These are phyloP conservation scores for Colletotrichum zoysiae DNA, from an alignment of 2,329 filamentous ascomycete species.

Conservation along the genomic window DNA sequence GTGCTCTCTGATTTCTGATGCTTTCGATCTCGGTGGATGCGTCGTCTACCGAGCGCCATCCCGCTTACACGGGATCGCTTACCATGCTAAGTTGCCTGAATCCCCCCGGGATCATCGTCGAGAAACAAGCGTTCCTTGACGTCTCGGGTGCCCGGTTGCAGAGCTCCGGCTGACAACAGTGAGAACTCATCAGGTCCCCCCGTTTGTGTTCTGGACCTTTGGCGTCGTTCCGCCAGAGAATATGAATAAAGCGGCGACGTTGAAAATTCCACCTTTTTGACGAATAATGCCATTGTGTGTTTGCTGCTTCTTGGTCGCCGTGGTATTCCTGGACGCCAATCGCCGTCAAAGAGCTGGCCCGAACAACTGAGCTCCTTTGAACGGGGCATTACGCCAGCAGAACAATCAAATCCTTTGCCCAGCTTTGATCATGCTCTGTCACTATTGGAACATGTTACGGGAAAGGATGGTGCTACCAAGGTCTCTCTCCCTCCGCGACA, in stretches of 20 bases:
- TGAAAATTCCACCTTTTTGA: neutral
- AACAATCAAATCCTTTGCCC: neutral
- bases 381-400: accelerated
- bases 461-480: no score
- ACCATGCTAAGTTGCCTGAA: neutral
- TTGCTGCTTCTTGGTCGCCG: no score
- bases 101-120: neutral
- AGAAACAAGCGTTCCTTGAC: neutral
- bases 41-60: neutral
- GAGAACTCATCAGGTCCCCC: no score
- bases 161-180: neutral
- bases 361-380: neutral
- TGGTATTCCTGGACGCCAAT: neutral
- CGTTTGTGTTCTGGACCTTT: neutral
- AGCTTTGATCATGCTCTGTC: neutral
- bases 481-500: no score
- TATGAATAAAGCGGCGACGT: neutral
- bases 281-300: neutral
- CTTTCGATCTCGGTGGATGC: neutral
- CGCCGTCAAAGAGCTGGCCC: neutral
- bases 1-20: neutral
- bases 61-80: no score
- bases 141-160: neutral
- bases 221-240: neutral
- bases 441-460: neutral